Evolutionary conservation across 139 green algal species (phyloP), one percentile per base, ranked within the genome.

Genomic region (Chlorella vulgaris): DNA sequence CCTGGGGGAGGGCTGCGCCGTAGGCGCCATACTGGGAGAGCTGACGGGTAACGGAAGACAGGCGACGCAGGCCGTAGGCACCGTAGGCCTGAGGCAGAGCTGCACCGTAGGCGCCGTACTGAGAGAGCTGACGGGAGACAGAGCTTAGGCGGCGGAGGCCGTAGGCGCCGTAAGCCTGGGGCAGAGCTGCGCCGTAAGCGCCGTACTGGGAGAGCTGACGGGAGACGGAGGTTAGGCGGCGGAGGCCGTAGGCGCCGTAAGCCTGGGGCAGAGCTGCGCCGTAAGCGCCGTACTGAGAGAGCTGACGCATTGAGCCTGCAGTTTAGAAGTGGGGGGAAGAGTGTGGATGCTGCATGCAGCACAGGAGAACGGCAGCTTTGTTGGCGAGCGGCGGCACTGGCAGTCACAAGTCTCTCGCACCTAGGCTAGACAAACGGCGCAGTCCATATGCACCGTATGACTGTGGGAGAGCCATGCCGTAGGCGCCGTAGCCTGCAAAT

Each of bases 391-490:
- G 55, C 55, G 55, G 55, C 55, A n/a, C 18, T 15, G 55, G n/a
- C n/a, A 21, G 15, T 21, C 5, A 65, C 55, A 65, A 31, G 5
- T 8, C 18, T n/a, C 21, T 8, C 55, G 28, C 55, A 65, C 55
- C 55, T 28, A 65, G 8, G 55, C 55, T 65, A 21, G 55, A 65
- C 55, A 65, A 29, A n/a, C 55, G 55, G 55, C 55, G 55, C 36
- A 28, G 28, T 21, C 66, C 69, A 19, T 76, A 76, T 28, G 69
- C 69, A 33, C 69, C 69, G 28, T 76, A 76, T n/a, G n/a, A n/a
- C n/a, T n/a, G 43, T 42, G 42, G 10, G n/a, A 51, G 29, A 18
- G 40, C 42, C 38, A n/a, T 60, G 31, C 69, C 69, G 29, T 76
- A 76, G 4, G 69, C 69, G n/a, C 69, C 69, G 35, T 76, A 76